Base-by-base conservation (phyloP, 148 eudicot genomes). In the Polygonum maritimum region DNA sequence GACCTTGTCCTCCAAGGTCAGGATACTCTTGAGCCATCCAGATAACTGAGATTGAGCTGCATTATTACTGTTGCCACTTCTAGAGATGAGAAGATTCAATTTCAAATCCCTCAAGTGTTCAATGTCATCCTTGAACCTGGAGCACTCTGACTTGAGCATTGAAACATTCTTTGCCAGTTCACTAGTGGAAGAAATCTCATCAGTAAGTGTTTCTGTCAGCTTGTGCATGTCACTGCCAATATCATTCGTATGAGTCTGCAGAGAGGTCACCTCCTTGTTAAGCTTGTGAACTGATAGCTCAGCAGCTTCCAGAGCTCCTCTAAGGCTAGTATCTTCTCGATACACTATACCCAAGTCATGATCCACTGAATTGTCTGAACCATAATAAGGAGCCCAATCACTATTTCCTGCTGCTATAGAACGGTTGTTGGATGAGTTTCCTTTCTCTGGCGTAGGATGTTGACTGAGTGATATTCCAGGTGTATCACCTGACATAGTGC, bases 321-420 rank as follows among this genome's bases (percentile, higher is more conserved):
- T 84, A 38, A 95, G 97, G 75, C 86, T 82, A 71, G 58, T 80
- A 75, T 90, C 91, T 82, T 89, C 98, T 83, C 87, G 92, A 82
- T 86, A 78, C 79, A 84, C 86, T 78, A 82, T 76, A 63, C 85
- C 83, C 72, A 90, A 76, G 77, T 89, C 90, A 81, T 82, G 83
- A 65, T 94, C 92, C 63, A 81, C 60, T 22, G 88, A 84, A 74
- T 75, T 80, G 76, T 87, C 89, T 13, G 88, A 76, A 51, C 86
- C 84, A 89, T 87, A 87, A 76, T 75, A 80, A 7, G 81, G 85
- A 71, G 80, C 85, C 87, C 90, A 90, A 19, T 84, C 89, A 49
- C 77, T 70, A 22, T 83, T 82, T 55, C 87, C 90, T 71, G 78
- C 84, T 41, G 83, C 77, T 80, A 63, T 58, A 76, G 57, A 77